Percentiles rank a stretch among this genome's conserved stretches.
phyloP scores from a whole-genome alignment of 345 rosid genomes.

The Triadica sebifera region DNA sequence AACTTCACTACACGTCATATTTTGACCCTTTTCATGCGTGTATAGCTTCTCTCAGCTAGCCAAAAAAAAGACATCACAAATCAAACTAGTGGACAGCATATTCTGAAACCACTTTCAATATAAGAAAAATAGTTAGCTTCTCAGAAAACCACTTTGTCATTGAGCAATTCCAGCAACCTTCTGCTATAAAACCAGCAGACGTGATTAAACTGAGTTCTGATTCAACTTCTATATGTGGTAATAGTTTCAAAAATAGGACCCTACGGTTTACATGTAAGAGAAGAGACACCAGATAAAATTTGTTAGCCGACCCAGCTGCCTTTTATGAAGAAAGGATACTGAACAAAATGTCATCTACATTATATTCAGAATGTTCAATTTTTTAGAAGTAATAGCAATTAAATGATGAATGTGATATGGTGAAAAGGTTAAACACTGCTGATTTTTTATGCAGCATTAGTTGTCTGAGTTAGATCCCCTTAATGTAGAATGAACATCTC shows the following conservation, averaged over 20 bases:
- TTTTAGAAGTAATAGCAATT: background rate
- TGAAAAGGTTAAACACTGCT: background rate
- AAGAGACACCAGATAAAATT: background rate
- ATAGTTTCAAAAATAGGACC: too few relatives aligned
- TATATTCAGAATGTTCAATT: background rate
- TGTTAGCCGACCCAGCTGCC: background rate
- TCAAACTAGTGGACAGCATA: background rate
- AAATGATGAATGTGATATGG: background rate
- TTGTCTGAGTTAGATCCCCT: background rate
- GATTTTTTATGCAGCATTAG: background rate
- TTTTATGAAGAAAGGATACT: background rate
- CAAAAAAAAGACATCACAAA: background rate
- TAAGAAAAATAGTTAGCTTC: background rate
- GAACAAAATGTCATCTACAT: background rate
- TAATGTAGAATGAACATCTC: background rate
- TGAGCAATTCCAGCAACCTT: background rate
- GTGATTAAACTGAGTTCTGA: background rate
- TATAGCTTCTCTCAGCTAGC: background rate
- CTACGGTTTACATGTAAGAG: background rate
- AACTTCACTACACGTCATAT: background rate
- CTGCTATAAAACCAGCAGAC: background rate
- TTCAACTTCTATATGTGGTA: background rate
- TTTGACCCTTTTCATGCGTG: background rate
- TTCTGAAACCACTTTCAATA: background rate
- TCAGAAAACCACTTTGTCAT: background rate